A percentile compares a stretch with the other conserved stretches of the same genome.
Conservation (phyloP, 2,329 filamentous ascomycete genomes). For the Rhynchosporium graminicola region DNA sequence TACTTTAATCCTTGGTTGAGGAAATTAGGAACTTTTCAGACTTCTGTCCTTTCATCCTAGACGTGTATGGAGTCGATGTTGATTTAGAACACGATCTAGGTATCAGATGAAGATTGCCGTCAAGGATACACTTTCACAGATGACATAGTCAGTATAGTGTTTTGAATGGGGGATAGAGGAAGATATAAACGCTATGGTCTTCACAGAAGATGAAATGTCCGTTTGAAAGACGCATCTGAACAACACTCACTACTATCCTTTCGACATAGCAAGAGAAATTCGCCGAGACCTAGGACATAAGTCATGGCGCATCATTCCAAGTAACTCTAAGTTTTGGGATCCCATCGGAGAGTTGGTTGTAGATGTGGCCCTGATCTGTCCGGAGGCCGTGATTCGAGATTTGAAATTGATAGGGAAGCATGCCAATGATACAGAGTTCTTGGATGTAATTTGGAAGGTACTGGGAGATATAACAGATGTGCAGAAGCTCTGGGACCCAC, state of each 20-base stretch:
- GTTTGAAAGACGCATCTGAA: background rate
- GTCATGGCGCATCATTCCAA: slow-evolving; percentile 6
- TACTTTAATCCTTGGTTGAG: background rate
- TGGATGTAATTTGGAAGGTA: slow-evolving; percentile 21
- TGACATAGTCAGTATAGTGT: too few relatives aligned
- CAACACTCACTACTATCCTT: slow-evolving; percentile 4
- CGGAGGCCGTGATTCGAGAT: slow-evolving; percentile 27
- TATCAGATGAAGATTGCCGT: slow-evolving; percentile 11
- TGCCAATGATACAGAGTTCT: slow-evolving; percentile 18
- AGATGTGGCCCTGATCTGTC: background rate
- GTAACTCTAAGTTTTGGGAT: slow-evolving; percentile 21
- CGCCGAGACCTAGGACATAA: slow-evolving; percentile 16
- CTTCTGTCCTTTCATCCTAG: too few relatives aligned
- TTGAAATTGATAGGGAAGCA: slow-evolving; percentile 21
- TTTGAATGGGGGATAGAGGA: slow-evolving; percentile 18
- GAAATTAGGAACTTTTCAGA: too few relatives aligned
- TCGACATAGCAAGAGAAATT: background rate
- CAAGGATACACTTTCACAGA: too few relatives aligned
- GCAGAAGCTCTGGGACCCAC: slow-evolving; percentile 4
- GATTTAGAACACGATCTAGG: too few relatives aligned
- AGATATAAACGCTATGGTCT: slow-evolving; percentile 10
- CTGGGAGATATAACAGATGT: slow-evolving; percentile 7
- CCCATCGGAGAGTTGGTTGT: slow-evolving; percentile 13
- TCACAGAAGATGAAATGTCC: slow-evolving; percentile 18
- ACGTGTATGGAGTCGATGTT: too few relatives aligned